phyloP scores from a whole-genome alignment of 2,329 filamentous ascomycete species.

The Parastagonospora avenae region DNA sequence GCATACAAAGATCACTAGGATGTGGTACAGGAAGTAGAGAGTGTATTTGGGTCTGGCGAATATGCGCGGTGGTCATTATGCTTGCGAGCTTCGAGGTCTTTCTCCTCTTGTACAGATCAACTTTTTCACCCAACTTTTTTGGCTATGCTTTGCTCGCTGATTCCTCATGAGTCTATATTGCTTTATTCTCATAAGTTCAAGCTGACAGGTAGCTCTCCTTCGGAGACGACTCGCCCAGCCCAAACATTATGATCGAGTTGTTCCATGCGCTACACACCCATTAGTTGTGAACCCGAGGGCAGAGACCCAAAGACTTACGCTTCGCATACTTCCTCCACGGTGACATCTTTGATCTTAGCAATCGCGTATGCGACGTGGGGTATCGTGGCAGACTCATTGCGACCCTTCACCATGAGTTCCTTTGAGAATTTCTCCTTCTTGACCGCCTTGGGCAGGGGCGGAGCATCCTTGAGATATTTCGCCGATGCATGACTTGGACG shows the following conservation, averaged over 20 bases:
- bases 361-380: slow-evolving; percentile 86
- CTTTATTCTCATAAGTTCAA: slow-evolving; percentile 1
- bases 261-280: slow-evolving; percentile 39
- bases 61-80: slow-evolving; percentile 22
- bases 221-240: slow-evolving; percentile 37
- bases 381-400: slow-evolving; percentile 91
- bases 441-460: slow-evolving; percentile 76
- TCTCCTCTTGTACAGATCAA: slow-evolving; percentile 29
- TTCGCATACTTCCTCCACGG: slow-evolving; percentile 82
- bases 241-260: slow-evolving; percentile 49
- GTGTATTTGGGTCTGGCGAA: slow-evolving; percentile 9
- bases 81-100: slow-evolving; percentile 22
- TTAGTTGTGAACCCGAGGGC: slow-evolving; percentile 1
- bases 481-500: slow-evolving; percentile 85
- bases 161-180: neutral
- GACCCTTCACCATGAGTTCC: slow-evolving; percentile 88
- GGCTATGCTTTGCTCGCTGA: neutral
- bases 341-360: slow-evolving; percentile 80
- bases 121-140: slow-evolving; percentile 1
- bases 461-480: slow-evolving; percentile 71
- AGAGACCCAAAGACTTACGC: slow-evolving; percentile 56
- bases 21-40: slow-evolving; percentile 62
- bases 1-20: slow-evolving; percentile 59
- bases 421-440: slow-evolving; percentile 96
- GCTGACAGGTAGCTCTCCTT: neutral